Conservation (phyloP, 371 early-diverging fungal species). For the Entomophthora muscae region DNA sequence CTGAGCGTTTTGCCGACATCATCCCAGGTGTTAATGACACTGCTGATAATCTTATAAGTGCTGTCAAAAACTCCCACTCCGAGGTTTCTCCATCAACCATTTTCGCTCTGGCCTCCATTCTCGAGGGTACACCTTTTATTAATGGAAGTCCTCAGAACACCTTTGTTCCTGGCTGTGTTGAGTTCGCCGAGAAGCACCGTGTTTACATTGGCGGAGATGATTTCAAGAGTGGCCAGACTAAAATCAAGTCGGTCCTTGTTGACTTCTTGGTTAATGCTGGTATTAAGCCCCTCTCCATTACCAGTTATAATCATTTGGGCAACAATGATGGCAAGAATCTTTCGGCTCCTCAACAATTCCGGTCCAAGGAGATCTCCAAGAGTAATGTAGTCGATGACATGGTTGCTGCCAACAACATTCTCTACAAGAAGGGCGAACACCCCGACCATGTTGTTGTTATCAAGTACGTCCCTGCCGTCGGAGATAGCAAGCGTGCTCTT, state of each 20-base stretch:
- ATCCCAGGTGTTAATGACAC: slow-evolving; percentile 89
- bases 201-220: slow-evolving; percentile 94
- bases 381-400: slow-evolving; percentile 94
- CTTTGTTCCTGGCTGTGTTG: slow-evolving; percentile 83
- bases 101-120: slow-evolving; percentile 89
- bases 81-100: slow-evolving; percentile 93
- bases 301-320: slow-evolving; percentile 95
- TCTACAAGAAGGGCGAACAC: slow-evolving; percentile 76
- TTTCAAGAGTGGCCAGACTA: slow-evolving; percentile 97
- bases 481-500: slow-evolving; percentile 92
- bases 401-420: slow-evolving; percentile 80
- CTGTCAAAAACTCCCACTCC: slow-evolving; percentile 56
- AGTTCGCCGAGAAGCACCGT: slow-evolving; percentile 69
- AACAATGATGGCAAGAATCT: slow-evolving; percentile 98
- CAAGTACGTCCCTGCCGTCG: slow-evolving; percentile 93
- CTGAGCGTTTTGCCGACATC: slow-evolving; percentile 74
- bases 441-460: slow-evolving; percentile 94
- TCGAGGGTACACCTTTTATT: slow-evolving; percentile 86
- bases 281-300: slow-evolving; percentile 91
- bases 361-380: slow-evolving; percentile 95
- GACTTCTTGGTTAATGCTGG: slow-evolving; percentile 96
- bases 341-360: slow-evolving; percentile 90
- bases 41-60: slow-evolving; percentile 69
- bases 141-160: slow-evolving; percentile 98
- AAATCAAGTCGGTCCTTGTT: slow-evolving; percentile 93